Evolutionary conservation across 495 filamentous ascomycete species (phyloP).

Genomic region (Recurvomyces mirabilis): DNA sequence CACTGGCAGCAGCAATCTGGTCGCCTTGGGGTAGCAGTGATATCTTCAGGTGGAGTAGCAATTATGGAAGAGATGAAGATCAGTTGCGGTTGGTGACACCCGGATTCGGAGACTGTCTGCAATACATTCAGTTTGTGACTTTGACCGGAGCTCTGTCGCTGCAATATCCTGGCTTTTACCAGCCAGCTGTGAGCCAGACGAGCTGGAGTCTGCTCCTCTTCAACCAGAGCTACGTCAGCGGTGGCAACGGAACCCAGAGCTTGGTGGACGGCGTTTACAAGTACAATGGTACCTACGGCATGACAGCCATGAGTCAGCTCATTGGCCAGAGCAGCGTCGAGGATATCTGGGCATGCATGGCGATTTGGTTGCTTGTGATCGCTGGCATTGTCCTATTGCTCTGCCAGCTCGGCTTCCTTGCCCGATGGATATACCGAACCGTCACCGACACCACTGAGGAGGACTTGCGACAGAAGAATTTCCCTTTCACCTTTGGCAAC

Average conservation of each 20-base stretch:
- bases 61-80: slow-evolving; percentile 90
- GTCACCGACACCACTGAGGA: slow-evolving; percentile 64
- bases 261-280: slow-evolving; percentile 79
- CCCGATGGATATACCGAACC: slow-evolving; percentile 61
- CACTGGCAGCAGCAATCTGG: slow-evolving; percentile 68
- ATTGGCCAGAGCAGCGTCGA: slow-evolving; percentile 65
- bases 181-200: slow-evolving; percentile 74
- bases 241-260: slow-evolving; percentile 48
- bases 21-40: slow-evolving; percentile 91
- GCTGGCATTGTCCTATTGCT: slow-evolving; percentile 55
- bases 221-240: slow-evolving; percentile 75
- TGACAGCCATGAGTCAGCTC: slow-evolving; percentile 66
- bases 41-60: slow-evolving; percentile 86
- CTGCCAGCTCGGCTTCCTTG: slow-evolving; percentile 63
- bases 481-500: slow-evolving; percentile 84
- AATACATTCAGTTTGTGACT: slow-evolving; percentile 91
- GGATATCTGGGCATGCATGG: slow-evolving; percentile 90
- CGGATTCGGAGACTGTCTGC: slow-evolving; percentile 91
- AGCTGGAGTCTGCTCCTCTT: slow-evolving; percentile 88
- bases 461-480: slow-evolving; percentile 79
- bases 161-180: slow-evolving; percentile 88
- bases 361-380: slow-evolving; percentile 71
- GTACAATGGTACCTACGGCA: slow-evolving; percentile 58
- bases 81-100: slow-evolving; percentile 86
- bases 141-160: slow-evolving; percentile 76